phyloP scores from a whole-genome alignment of 2,329 filamentous ascomycete species.

The Neonectria ditissima region DNA sequence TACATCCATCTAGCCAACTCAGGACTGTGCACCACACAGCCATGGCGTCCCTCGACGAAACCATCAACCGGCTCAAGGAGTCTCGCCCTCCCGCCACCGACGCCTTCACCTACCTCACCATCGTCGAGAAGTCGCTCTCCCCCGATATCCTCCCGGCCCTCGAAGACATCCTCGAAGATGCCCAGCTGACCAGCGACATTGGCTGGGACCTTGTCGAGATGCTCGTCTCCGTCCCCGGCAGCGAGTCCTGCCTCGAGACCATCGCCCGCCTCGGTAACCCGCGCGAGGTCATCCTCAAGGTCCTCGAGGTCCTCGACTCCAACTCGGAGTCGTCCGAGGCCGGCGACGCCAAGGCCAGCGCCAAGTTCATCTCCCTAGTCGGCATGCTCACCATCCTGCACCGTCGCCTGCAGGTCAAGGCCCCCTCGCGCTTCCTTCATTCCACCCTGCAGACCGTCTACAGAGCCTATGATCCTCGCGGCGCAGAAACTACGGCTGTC shows the following conservation, averaged over 20 bases:
- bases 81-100: constrained; percentile 68
- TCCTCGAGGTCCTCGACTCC: constrained; percentile 76
- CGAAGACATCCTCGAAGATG: constrained; percentile 76
- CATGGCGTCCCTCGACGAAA: constrained; percentile 53
- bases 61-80: constrained; percentile 60
- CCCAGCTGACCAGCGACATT: constrained; percentile 77
- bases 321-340: constrained; percentile 55
- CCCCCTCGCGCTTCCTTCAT: constrained; percentile 82
- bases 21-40: constrained; percentile 1
- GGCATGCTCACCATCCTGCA: constrained; percentile 80
- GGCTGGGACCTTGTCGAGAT: constrained; percentile 87
- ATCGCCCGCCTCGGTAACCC: constrained; percentile 84
- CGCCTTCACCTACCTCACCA: constrained; percentile 81
- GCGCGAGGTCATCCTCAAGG: constrained; percentile 83
- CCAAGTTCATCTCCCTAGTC: constrained; percentile 76
- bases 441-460: constrained; percentile 80
- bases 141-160: constrained; percentile 75
- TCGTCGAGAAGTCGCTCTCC: constrained; percentile 79
- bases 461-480: constrained; percentile 71
- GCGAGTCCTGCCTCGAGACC: constrained; percentile 78
- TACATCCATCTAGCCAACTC: neutral
- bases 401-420: constrained; percentile 79
- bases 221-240: constrained; percentile 74
- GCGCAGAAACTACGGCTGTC: constrained; percentile 75
- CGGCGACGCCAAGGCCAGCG: constrained; percentile 49